These are phyloP conservation scores for Odonthalia washingtoniensis DNA, from an alignment of 31 red algal species.

Conservation along the genomic window DNA sequence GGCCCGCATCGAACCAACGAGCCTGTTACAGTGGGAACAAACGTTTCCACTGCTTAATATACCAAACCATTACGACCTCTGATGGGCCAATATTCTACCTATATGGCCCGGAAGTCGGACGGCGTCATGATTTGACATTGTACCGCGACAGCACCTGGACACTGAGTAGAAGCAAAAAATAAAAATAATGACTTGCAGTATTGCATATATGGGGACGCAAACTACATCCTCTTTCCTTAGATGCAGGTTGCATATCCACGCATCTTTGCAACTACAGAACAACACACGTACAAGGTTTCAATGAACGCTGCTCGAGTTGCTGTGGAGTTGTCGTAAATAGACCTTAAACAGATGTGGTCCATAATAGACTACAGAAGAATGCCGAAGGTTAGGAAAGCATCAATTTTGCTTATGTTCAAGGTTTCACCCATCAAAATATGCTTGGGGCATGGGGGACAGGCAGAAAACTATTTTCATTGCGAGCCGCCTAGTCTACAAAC, in stretches of 20 bases:
- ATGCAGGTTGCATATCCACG: not conserved
- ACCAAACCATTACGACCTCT: conserved; percentile 1
- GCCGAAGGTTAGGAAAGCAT: not conserved
- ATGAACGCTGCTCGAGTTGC: not conserved
- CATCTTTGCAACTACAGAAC: not conserved
- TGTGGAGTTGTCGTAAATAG: not conserved
- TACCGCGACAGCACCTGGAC: not conserved
- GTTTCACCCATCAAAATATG: not conserved
- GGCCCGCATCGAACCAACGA: not conserved
- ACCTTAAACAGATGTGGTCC: not conserved
- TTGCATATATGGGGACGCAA: no score
- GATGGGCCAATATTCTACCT: no score
- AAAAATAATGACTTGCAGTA: no score
- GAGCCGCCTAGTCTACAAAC: no score
- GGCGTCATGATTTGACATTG: not conserved
- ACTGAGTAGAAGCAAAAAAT: not conserved
- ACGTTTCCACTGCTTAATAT: conserved; percentile 6
- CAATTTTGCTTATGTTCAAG: not conserved
- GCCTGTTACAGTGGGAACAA: not conserved
- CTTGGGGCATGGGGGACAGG: no score
- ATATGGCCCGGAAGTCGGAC: not conserved
- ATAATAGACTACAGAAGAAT: not conserved
- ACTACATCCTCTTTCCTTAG: not conserved
- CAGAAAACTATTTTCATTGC: no score
- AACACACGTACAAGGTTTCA: not conserved